Evolutionary conservation across 768 basidiomycete species (phyloP).

Genomic region (Agrocybe chaxingu): DNA sequence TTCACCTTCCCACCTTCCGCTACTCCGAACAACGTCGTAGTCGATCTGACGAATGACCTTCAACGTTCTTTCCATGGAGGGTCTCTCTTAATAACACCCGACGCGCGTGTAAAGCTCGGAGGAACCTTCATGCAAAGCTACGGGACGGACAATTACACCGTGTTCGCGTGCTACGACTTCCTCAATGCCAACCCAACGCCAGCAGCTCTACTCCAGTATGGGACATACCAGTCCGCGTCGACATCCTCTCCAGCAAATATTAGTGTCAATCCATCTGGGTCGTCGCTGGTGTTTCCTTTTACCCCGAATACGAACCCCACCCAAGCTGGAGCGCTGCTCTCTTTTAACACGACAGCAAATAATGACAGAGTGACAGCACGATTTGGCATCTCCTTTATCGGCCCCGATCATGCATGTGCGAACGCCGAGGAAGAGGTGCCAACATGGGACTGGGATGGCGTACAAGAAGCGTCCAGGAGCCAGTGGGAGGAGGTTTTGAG

Average conservation of each 20-base stretch:
- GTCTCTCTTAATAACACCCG: conserved; percentile 26
- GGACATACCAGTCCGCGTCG: conserved; percentile 37
- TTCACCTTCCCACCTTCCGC: conserved; percentile 48
- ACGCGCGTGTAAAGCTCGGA: conserved; percentile 33
- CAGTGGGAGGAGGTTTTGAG: conserved; percentile 43
- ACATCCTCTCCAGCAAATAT: conserved; percentile 30
- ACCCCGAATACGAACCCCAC: conserved; percentile 32
- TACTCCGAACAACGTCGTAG: conserved; percentile 40
- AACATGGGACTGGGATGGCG: conserved; percentile 41
- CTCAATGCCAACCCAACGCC: conserved; percentile 19
- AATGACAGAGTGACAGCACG: conserved; percentile 36
- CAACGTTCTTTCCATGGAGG: conserved; percentile 48
- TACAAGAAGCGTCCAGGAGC: conserved; percentile 32
- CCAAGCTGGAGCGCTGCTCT: conserved; percentile 44
- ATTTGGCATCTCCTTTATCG: conserved; percentile 57
- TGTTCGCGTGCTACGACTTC: conserved; percentile 47
- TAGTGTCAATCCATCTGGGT: conserved; percentile 28
- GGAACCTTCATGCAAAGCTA: conserved; percentile 46
- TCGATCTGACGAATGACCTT: conserved; percentile 42
- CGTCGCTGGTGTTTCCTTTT: conserved; percentile 34
- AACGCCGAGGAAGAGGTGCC: conserved; percentile 58
- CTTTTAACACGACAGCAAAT: conserved; percentile 28
- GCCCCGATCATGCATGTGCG: conserved; percentile 48
- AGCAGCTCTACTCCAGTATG: conserved; percentile 25
- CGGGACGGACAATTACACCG: conserved; percentile 46